Base-by-base conservation (phyloP, 805 yeast genomes). In the Pichia exigua region DNA sequence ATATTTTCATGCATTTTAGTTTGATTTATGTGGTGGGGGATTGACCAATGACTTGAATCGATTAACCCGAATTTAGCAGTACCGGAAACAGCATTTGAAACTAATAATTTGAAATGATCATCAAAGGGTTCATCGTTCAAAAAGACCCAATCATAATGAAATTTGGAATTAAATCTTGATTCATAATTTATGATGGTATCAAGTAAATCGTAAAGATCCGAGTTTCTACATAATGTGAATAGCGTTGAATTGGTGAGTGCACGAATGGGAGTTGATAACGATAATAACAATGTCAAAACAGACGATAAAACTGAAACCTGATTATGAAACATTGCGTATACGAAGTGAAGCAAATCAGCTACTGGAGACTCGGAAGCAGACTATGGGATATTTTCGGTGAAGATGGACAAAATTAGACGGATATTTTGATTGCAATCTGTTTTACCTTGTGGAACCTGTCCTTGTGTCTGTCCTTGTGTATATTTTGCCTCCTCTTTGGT, bases 131-230 rank as follows among this genome's bases (percentile, higher is more conserved):
- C 77, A 61, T 87, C 90, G 64, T 87, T 87, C 46, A 87, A 65
- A 59, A 87, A 87, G 3, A 85, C 83, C 88, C 90, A 87, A 65
- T 87, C 94, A 61, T 87, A 86, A 57, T 81, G 76, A 62, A 66
- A 83, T 49, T 73, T 69, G 42, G 61, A 38, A 66, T 87, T 87
- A 71, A 85, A 86, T 40, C 91, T 67, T 57, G 77, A 82, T 61
- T 86, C 87, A 45, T 82, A 78, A 51, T 75, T 74, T 56, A 79
- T 76, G 47, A 87, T 78, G 4, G 92, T 76, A 43, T 75, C 74
- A 7, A 82, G 64, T 62, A 87, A 71, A 15, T 68, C 69, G 61
- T 74, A 77, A 4, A 86, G 66, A 53, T 87, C 94, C 12, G 69
- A 62, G 63, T 87, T 86, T 57, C 90, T 74, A 43, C 87, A 88